Base-by-base conservation (phyloP, 768 basidiomycete species). In the Lactarius quietus region DNA sequence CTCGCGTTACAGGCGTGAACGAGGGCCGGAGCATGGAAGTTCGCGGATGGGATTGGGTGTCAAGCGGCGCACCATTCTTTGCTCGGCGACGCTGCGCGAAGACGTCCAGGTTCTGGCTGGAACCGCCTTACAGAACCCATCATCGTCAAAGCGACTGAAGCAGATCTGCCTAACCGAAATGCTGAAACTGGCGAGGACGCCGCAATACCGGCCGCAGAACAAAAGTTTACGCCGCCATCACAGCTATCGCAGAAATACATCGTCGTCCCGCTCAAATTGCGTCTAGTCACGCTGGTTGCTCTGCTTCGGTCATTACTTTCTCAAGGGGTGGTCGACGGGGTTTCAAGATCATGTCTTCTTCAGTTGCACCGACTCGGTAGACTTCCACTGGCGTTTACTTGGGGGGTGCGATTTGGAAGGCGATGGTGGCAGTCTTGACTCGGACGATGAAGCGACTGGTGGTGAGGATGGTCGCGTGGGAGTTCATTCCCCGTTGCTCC, bases 321-420 rank as follows among this genome's bases (percentile, higher is more conserved):
- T 6, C 84, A 88, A 74, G 79, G 28, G 80, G 79, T 69, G 75
- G 76, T 48, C 80, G 74, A 35, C 79, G 79, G 48, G 83, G 84
- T 14, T 81, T 81, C 48, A 93, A 92, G 75, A 85, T 97, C 61
- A 93, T 99, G 93, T 99, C 6, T 99, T 99, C 77, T 78, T 99
- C 67, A 96, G 92, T 70, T 98, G 94, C 72, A 98, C 95, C 6
- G 96, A 98, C 76, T 95, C 97, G 3, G 97, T 99, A 20, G 96
- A 99, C 74, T 98, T 93, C 72, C 94, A 96, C 73, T 98, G 93
- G 93, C 85, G 82, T 57, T 78, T 98, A 26, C 76, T 98, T 1
- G 89, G 88, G 0, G 56, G 26, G 2, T 62, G 70, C 1, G 60
- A 66, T 26, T 53, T 57, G 29, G 69, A 62, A 17, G 23, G 41